Percentiles rank a stretch among this genome's conserved stretches.
These are phyloP conservation scores for Simmondsia chinensis DNA, from an alignment of 148 eudicot genomes.

Conservation along the genomic window DNA sequence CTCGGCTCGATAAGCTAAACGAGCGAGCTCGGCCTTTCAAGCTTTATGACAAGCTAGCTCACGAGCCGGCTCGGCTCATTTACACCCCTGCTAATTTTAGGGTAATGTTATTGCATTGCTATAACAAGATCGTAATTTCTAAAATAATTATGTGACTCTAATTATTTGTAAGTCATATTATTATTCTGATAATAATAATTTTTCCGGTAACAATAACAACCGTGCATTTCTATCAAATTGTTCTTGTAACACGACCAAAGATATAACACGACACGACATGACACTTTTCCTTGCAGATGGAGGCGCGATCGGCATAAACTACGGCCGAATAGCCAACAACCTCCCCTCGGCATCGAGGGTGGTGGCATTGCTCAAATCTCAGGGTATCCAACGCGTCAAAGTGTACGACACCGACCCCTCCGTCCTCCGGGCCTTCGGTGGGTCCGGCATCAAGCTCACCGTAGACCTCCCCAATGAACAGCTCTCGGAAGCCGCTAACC, in stretches of 20 bases:
- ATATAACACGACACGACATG: neutral
- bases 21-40: too few species aligned
- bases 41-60: too few species aligned
- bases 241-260: neutral
- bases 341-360: conserved; percentile 70
- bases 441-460: conserved; percentile 50
- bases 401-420: conserved; percentile 77
- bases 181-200: too few species aligned
- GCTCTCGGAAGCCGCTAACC: conserved; percentile 45
- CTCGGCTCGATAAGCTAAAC: too few species aligned
- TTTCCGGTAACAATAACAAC: too few species aligned
- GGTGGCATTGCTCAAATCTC: conserved; percentile 42
- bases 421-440: conserved; percentile 55
- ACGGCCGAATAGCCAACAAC: conserved; percentile 79
- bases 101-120: too few species aligned
- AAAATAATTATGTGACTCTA: too few species aligned
- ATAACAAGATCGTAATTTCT: too few species aligned
- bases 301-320: conserved; percentile 73
- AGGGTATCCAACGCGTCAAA: conserved; percentile 52
- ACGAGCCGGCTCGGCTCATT: too few species aligned
- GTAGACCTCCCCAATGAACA: conserved; percentile 76
- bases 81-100: too few species aligned
- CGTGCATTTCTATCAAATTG: too few species aligned
- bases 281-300: conserved; percentile 27
- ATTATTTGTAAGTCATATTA: too few species aligned